These are phyloP conservation scores for Nemania sp. DNA, from an alignment of 2,329 filamentous ascomycete genomes.

Conservation along the genomic window DNA sequence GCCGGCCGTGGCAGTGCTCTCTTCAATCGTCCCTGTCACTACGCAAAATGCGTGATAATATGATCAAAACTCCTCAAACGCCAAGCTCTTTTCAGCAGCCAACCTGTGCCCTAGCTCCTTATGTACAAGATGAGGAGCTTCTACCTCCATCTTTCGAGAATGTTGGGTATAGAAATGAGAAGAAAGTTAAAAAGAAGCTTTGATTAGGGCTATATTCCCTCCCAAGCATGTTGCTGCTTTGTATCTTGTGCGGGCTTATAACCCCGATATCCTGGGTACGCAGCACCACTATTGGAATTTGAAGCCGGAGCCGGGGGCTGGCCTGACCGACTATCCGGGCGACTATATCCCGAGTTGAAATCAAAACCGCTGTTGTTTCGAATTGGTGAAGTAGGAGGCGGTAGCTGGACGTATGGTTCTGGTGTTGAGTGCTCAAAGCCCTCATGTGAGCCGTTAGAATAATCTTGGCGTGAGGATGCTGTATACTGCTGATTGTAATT, in stretches of 20 bases:
- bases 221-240: slow-evolving; percentile 17
- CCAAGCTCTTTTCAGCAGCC: slow-evolving; percentile 12
- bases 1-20: slow-evolving; percentile 16
- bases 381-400: slow-evolving; percentile 22
- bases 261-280: slow-evolving; percentile 25
- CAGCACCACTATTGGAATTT: slow-evolving; percentile 12
- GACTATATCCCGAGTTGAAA: slow-evolving; percentile 27
- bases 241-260: slow-evolving; percentile 23
- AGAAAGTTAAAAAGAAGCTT: neutral
- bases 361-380: slow-evolving; percentile 27
- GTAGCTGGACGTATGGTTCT: slow-evolving; percentile 10
- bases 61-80: slow-evolving; percentile 12
- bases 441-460: slow-evolving; percentile 7
- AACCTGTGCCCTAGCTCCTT: slow-evolving; percentile 10
- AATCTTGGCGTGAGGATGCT: slow-evolving; percentile 14
- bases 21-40: slow-evolving; percentile 18
- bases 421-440: neutral
- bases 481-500: slow-evolving; percentile 15
- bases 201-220: slow-evolving; percentile 7
- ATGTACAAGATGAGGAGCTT: slow-evolving; percentile 2
- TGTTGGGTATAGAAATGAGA: slow-evolving; percentile 5
- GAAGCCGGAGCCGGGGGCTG: slow-evolving; percentile 16
- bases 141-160: neutral
- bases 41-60: slow-evolving; percentile 11
- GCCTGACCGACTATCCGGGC: slow-evolving; percentile 4